Base-by-base conservation (phyloP, 192 early-diverging fungal species). In the Podila epigama region DNA sequence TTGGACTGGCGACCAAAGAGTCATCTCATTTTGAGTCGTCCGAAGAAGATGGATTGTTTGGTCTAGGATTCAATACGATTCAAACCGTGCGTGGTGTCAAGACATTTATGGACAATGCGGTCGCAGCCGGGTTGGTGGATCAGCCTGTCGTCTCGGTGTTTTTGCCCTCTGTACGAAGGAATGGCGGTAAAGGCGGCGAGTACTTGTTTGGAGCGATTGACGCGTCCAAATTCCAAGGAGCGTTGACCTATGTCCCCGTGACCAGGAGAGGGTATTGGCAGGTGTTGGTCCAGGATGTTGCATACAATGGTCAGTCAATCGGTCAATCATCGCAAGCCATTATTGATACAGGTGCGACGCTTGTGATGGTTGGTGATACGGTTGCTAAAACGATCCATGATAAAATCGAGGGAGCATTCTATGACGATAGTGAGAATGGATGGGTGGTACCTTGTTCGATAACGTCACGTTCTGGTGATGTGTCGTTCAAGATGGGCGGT, bases 291-390 rank as follows among this genome's bases (percentile, higher is more conserved):
- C 79, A 87, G 56, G 73, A 75, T 25, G 81, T 81, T 33, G 73
- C 72, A 5, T 75, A 81, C 4, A 80, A 78, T 42, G 81, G 81
- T 18, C 65, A 71, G 1, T 69, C 71, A 1, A 60, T 84, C 22
- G 79, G 79, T 1, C 66, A 69, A 28, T 60, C 65, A 16, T 65
- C 65, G 13, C 73, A 60, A 48, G 83, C 80, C 37, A 89, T 91
- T 51, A 27, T 91, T 29, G 89, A 91, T 60, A 89, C 89, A 7
- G 90, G 90, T 44, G 87, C 88, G 31, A 91, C 87, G 25, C 68
- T 91, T 16, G 78, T 91, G 56, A 79, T 89, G 16, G 82, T 91
- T 63, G 80, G 70, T 52, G 80, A 84, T 4, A 75, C 80, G 31
- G 84, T 82, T 29, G 86, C 87, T 41, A 60, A 70, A n/a, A 81